A percentile compares a stretch with the other conserved stretches of the same genome.
Evolutionary conservation across 148 eudicot genomes (phyloP).

Genomic region (Camellia lanceoleosa): DNA sequence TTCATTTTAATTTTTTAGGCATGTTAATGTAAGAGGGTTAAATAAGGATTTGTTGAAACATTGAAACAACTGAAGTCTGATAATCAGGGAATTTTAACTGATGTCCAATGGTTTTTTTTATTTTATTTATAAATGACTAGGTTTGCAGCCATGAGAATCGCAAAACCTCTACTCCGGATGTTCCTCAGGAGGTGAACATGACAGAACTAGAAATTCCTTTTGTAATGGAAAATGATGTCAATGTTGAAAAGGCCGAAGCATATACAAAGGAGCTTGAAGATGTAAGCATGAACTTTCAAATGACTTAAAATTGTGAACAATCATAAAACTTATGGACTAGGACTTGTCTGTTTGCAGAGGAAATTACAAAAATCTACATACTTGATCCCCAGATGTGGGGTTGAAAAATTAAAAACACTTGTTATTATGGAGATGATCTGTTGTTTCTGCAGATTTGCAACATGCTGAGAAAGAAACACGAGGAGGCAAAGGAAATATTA

Average conservation of each 20-base stretch:
- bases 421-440: background rate
- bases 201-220: constrained; percentile 36
- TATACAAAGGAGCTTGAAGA: constrained; percentile 74
- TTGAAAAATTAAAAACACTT: background rate
- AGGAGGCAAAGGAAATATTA: constrained; percentile 89
- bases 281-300: constrained; percentile 41
- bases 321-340: background rate
- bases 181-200: constrained; percentile 33
- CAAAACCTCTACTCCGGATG: constrained; percentile 26
- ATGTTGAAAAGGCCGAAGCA: constrained; percentile 76
- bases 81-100: background rate
- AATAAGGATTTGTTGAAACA: background rate
- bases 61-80: background rate
- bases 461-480: constrained; percentile 80
- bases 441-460: constrained; percentile 58
- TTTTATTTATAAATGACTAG: constrained; percentile 27
- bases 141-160: constrained; percentile 28
- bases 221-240: constrained; percentile 44
- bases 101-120: background rate
- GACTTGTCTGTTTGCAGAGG: background rate
- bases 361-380: too few relatives aligned
- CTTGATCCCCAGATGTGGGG: background rate
- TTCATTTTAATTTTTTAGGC: background rate
- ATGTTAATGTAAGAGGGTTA: background rate
- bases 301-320: background rate